A percentile compares a stretch with the other conserved stretches of the same genome.
Conservation (phyloP, 2,329 filamentous ascomycete genomes). For the Intubia oerlemansii region DNA sequence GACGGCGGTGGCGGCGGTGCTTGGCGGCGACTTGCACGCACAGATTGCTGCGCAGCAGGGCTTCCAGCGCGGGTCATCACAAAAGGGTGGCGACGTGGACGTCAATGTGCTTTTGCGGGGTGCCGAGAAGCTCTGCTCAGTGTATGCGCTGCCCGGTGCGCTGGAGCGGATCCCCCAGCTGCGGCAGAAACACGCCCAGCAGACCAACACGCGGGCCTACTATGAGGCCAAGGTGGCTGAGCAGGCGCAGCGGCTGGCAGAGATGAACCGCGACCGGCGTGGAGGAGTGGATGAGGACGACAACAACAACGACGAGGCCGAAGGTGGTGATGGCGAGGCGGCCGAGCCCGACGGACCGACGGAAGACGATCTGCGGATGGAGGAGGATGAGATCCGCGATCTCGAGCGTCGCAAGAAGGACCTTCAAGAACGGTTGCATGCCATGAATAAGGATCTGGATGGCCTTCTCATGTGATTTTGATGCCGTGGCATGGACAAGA, state of each 20-base stretch:
- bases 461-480: slow-evolving; percentile 32
- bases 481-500: too few relatives aligned
- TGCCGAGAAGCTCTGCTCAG: slow-evolving; percentile 73
- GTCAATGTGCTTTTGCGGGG: slow-evolving; percentile 68
- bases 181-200: slow-evolving; percentile 47
- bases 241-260: slow-evolving; percentile 52
- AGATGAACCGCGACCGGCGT: slow-evolving; percentile 45
- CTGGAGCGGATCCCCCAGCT: slow-evolving; percentile 53
- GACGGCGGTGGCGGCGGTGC: slow-evolving; percentile 73
- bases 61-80: neutral
- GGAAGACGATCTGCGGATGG: slow-evolving; percentile 44
- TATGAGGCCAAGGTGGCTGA: slow-evolving; percentile 64
- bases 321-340: slow-evolving; percentile 22
- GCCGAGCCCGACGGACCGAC: slow-evolving; percentile 22
- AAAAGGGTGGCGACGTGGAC: slow-evolving; percentile 44
- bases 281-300: slow-evolving; percentile 30
- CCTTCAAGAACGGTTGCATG: slow-evolving; percentile 26
- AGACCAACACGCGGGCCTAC: slow-evolving; percentile 52
- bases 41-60: slow-evolving; percentile 39
- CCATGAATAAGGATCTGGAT: slow-evolving; percentile 34
- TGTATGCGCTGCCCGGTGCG: slow-evolving; percentile 69
- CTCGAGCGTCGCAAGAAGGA: slow-evolving; percentile 35
- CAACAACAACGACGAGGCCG: slow-evolving; percentile 25
- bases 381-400: slow-evolving; percentile 43
- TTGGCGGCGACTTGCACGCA: slow-evolving; percentile 72